Evolutionary conservation across 176 grass and related monocot species (phyloP), one percentile per base, ranked within the genome.

Genomic region (Dendrocalamus sinicus): DNA sequence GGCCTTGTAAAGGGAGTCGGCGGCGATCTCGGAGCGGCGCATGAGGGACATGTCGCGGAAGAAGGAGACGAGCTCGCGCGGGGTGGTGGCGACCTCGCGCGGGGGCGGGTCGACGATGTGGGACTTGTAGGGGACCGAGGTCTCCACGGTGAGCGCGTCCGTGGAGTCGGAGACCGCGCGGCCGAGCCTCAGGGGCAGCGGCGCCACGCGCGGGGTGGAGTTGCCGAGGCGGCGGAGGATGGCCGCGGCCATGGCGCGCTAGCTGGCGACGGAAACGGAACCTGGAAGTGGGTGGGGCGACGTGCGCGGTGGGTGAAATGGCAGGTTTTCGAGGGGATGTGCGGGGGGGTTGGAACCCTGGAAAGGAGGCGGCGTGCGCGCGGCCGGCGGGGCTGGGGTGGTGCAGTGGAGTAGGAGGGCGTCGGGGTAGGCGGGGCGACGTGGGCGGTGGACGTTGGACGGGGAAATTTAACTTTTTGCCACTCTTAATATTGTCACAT

Each of bases 1-100:
- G 1, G 93, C 83, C 84, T 98, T 98, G 93, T 98, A 98, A 57
- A 98, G 95, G 0, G 95, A 98, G 76, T 98, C 95, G 5, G 95
- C 95, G 6, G 95, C 88, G 86, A 95, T 92, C 91, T 98, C 95
- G n/a, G 50, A 26, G 35, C 95, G 93, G 0, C 95, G 95, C 95
- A 98, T 98, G 0, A 87, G 20, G 8, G 91, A 15, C 95, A 98
- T 98, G 80, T 85, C 70, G 80, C 63, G 89, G 88, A 92, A 98
- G 81, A 89, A 89, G 57, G 85, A 0, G 0, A 92, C 26, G 1
- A 98, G 91, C 86, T 98, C 89, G 2, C 22, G 8, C 0, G 89
- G 48, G 0, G 89, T 75, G 65, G 93, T 94, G 55, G 87, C 1
- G 0, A 87, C 62, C 0, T 20, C 41, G 23, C 93, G 89, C 2